Base-by-base conservation (phyloP, 371 early-diverging fungal genomes). In the Blastocladiella emersonii region DNA sequence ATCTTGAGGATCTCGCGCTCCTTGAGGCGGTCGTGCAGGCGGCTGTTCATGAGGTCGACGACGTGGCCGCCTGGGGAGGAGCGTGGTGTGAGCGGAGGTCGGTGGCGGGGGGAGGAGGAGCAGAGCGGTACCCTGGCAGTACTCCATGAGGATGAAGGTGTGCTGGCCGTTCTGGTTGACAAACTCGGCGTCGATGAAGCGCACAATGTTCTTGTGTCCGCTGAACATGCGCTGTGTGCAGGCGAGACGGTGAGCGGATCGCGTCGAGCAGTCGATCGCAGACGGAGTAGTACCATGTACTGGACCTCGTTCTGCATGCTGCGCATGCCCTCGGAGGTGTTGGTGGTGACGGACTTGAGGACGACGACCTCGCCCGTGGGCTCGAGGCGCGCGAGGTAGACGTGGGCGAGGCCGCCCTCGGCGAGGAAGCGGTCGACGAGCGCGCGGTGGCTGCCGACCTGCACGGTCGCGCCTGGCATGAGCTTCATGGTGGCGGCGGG, bases 101-200 rank as follows among this genome's bases (percentile, higher is more conserved):
- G 23, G 25, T 37, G 35, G 15, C 49, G 7, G 32, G 34, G 7
- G 56, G 49, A 17, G 53, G 36, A 30, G 34, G 41, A 35, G 32
- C 45, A 19, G 13, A 8, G 23, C 34, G 61, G 64, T 78, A 85
- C 91, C 87, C 25, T 82, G 74, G 70, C 95, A 95, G 69, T 88
- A 85, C 67, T 92, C 95, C 91, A 92, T 93, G 65, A 91, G 74
- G 36, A 95, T 91, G 57, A 86, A 75, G 6, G 89, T 83, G 13
- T 86, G 88, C 23, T 83, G 85, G 3, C 74, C 71, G 27, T 75
- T 75, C n/a, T 81, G 68, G 59, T 78, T 74, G 44, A 78, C 77
- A 37, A 83, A 78, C 64, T 80, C 78, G 53, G 86, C 85, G 64
- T 89, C 93, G 65, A 84, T 79, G 67, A 85, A 90, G 39, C 76